Evolutionary conservation across 176 grass and related monocot genomes (phyloP), one percentile per base, ranked within the genome.

Genomic region (Carex cristatella): DNA sequence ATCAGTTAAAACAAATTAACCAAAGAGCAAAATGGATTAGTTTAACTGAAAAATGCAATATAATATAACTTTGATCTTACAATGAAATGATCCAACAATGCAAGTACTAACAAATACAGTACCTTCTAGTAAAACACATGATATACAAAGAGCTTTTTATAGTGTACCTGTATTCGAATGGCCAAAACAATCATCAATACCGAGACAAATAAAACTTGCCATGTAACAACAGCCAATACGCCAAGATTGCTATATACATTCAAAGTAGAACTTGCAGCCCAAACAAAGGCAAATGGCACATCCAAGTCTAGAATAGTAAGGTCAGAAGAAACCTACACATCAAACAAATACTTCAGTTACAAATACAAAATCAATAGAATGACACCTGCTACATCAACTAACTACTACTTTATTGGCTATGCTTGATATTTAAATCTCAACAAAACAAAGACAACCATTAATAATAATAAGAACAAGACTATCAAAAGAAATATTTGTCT

Each of bases 231-330:
- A 88, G 93, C 90, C 69, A 98, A 82, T 60, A 98, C 87, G 18
- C 93, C 96, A 51, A 98, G 76, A 88, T 92, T 98, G 83, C 88
- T 89, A 80, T 84, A 98, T 65, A 81, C 87, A 92, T 89, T 89
- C 83, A 98, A 6, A 59, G 83, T 95, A 68, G 93, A 59, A 81
- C 75, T 61, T 44, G 82, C 5, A 67, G 84, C 91, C 79, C 87
- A 90, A 69, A 89, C 80, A 49, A 98, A 81, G 67, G 31, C 28
- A 57, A 98, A 98, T 61, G 96, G 93, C 87, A 98, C 62, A 85
- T 98, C 96, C 84, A 95, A 89, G 60, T 98, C 96, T 85, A 94
- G 84, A 10, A 98, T 89, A 86, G 88, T 98, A 31, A 98, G 86
- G 79, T 98, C 93, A 62, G 87, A 81, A 54, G 96, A 98, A 61